Percentiles rank a stretch among this genome's conserved stretches.
These are phyloP conservation scores for Chlamydomonas schloesseri DNA, from an alignment of 139 green algal genomes.

Conservation along the genomic window DNA sequence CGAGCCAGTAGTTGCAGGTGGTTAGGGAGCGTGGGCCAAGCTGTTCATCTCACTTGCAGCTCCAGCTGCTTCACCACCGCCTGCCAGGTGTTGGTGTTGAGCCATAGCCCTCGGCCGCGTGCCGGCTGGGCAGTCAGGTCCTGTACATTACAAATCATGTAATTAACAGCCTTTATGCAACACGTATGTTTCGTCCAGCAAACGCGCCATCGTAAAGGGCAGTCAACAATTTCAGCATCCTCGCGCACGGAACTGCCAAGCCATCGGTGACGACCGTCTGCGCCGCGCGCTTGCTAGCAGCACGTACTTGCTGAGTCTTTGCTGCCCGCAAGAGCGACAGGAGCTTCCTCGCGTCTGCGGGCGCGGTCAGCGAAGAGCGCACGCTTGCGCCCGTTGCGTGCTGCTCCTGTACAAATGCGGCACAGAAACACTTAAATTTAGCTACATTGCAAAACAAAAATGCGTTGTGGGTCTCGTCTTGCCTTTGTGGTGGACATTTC, in stretches of 20 bases:
- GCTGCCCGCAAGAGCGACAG: constrained; percentile 1
- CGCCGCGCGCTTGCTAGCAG: no score
- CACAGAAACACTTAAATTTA: no score
- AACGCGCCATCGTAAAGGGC: background rate
- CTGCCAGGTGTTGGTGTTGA: background rate
- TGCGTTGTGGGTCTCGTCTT: no score
- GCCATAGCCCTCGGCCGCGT: constrained; percentile 12
- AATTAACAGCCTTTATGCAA: background rate
- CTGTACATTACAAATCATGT: background rate
- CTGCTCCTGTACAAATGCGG: no score
- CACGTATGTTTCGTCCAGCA: background rate
- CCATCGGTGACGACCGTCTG: no score
- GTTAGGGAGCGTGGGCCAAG: no score
- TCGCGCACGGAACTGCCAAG: no score
- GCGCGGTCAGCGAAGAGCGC: background rate
- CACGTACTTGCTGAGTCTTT: constrained; percentile 4
- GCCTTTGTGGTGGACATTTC: no score
- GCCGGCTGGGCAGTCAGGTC: constrained; percentile 6
- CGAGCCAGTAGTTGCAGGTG: no score
- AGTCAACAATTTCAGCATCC: background rate
- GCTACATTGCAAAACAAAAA: no score
- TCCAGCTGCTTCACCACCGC: constrained; percentile 10
- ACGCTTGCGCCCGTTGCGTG: no score
- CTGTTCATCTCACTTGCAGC: background rate
- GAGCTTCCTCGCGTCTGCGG: background rate